Evolutionary conservation across 495 filamentous ascomycete species (phyloP).

Genomic region (Aspergillus nanangensis): DNA sequence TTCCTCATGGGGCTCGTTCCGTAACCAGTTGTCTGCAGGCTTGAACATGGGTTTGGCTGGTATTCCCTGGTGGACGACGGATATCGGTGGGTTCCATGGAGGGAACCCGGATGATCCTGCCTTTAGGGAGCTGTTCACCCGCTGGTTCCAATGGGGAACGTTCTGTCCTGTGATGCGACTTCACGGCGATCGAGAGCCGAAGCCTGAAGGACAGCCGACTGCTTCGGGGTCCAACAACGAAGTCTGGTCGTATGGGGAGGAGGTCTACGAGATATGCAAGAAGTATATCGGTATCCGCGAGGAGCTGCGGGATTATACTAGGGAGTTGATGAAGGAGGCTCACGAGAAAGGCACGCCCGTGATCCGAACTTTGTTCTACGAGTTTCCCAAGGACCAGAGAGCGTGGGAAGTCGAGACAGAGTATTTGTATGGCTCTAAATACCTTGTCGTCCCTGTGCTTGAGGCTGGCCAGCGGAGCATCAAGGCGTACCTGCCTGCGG

Average conservation of each 20-base stretch:
- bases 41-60: constrained; percentile 55
- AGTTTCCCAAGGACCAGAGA: constrained; percentile 45
- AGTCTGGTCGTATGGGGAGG: constrained; percentile 55
- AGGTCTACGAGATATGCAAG: constrained; percentile 52
- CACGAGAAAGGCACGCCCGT: constrained; percentile 51
- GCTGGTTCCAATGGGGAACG: constrained; percentile 60
- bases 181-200: constrained; percentile 55
- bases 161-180: constrained; percentile 58
- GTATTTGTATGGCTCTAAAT: constrained; percentile 52
- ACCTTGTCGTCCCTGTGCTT: constrained; percentile 49
- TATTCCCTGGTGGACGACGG: constrained; percentile 56
- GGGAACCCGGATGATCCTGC: constrained; percentile 46
- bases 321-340: constrained; percentile 48
- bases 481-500: constrained; percentile 43
- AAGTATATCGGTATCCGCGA: constrained; percentile 51
- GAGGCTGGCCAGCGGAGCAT: constrained; percentile 33
- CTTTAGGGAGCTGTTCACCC: constrained; percentile 53
- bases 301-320: constrained; percentile 46
- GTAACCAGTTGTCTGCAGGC: constrained; percentile 52
- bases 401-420: constrained; percentile 49
- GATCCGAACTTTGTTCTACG: constrained; percentile 53
- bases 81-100: constrained; percentile 59
- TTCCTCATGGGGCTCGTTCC: constrained; percentile 48
- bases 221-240: constrained; percentile 49
- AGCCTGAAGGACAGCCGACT: constrained; percentile 32